A percentile compares a stretch with the other conserved stretches of the same genome.
phyloP scores from a whole-genome alignment of 768 basidiomycete species.

The Collybia sordida region DNA sequence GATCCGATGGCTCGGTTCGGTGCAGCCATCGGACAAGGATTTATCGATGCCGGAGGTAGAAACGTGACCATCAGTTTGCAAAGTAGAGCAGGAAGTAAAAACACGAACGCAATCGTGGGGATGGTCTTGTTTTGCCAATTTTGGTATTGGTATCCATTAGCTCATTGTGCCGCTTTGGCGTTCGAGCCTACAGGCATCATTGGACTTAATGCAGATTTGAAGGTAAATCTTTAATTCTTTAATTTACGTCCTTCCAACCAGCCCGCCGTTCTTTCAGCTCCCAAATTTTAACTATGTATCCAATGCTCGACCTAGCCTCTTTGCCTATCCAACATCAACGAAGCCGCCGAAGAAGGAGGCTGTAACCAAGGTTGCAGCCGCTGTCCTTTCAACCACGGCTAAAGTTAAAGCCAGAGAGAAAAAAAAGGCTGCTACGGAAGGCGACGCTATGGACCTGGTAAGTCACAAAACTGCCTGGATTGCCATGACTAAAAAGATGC shows the following conservation, averaged over 20 bases:
- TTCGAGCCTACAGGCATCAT: constrained; percentile 97
- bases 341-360: constrained; percentile 93
- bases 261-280: constrained; percentile 55
- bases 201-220: constrained; percentile 82
- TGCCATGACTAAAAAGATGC: constrained; percentile 11
- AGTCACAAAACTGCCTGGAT: constrained; percentile 23
- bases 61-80: constrained; percentile 95
- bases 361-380: constrained; percentile 88
- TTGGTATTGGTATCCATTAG: constrained; percentile 99
- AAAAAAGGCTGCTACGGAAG: constrained; percentile 83
- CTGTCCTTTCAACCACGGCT: constrained; percentile 95
- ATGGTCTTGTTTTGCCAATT: constrained; percentile 98
- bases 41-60: constrained; percentile 96
- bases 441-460: constrained; percentile 81
- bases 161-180: constrained; percentile 88
- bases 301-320: constrained; percentile 86
- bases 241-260: constrained; percentile 4
- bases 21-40: constrained; percentile 91
- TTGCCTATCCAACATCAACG: constrained; percentile 85
- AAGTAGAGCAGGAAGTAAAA: constrained; percentile 89
- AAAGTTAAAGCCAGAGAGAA: constrained; percentile 96
- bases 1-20: constrained; percentile 99
- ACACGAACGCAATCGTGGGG: constrained; percentile 95
- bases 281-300: constrained; percentile 92
- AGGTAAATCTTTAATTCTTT: constrained; percentile 41